phyloP scores from a whole-genome alignment of 2,329 filamentous ascomycete species.

The Colletotrichum sp. region DNA sequence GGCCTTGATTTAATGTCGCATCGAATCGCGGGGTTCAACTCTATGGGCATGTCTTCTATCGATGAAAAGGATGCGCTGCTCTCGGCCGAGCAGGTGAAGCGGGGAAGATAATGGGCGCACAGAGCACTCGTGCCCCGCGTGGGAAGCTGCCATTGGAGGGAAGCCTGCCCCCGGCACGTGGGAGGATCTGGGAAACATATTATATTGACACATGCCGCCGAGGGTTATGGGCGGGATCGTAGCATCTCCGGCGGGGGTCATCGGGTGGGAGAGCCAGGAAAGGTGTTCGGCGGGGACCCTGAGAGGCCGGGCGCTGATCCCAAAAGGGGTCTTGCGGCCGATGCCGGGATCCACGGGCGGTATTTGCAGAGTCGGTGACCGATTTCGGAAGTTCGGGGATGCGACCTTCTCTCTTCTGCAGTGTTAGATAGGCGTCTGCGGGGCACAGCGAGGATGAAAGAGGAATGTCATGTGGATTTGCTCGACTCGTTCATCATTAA shows the following conservation, averaged over 20 bases:
- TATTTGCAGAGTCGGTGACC: neutral
- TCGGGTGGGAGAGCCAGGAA: constrained; percentile 9
- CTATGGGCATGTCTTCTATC: neutral
- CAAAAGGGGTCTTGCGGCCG: constrained; percentile 8
- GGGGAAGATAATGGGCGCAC: neutral
- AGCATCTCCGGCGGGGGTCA: constrained; percentile 14
- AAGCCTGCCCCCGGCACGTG: neutral
- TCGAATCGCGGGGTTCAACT: constrained; percentile 8
- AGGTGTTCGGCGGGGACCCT: neutral
- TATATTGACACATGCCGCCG: constrained; percentile 12
- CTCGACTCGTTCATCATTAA: constrained; percentile 5
- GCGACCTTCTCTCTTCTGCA: neutral
- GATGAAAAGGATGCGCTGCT: neutral
- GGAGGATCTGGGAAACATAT: neutral
- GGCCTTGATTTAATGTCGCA: constrained; percentile 2
- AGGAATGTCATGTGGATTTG: neutral
- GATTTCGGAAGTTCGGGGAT: constrained; percentile 1
- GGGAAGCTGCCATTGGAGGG: neutral
- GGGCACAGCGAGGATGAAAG: neutral
- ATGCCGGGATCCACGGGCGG: neutral
- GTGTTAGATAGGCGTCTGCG: neutral
- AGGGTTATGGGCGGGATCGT: constrained; percentile 1
- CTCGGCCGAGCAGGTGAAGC: neutral
- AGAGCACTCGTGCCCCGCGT: neutral
- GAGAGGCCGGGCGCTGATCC: constrained; percentile 5